These are phyloP conservation scores for Ananas comosus DNA, from an alignment of 176 grass and related monocot genomes.

Conservation along the genomic window DNA sequence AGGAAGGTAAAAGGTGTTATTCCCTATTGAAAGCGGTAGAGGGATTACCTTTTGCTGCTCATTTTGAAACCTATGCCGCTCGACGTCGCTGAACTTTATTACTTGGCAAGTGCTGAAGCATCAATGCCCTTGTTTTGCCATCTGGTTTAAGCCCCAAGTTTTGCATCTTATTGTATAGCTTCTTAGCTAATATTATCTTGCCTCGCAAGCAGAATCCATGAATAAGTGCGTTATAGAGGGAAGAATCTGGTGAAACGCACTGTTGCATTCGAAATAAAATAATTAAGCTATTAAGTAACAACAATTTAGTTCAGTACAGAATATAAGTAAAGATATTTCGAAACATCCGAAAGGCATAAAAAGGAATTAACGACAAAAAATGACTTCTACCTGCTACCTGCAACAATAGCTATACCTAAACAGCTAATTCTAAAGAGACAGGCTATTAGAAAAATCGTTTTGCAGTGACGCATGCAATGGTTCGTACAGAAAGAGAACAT, in stretches of 20 bases:
- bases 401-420: no score
- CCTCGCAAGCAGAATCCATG: conserved; percentile 70
- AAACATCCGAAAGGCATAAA: background rate
- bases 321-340: background rate
- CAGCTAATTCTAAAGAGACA: no score
- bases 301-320: background rate
- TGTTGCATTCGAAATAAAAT: conserved; percentile 18
- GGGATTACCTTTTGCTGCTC: background rate
- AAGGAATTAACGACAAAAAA: no score
- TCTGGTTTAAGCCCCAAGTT: conserved; percentile 59
- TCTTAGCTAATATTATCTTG: conserved; percentile 48
- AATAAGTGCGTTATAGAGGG: conserved; percentile 59
- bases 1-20: no score
- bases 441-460: no score
- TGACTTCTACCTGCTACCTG: no score
- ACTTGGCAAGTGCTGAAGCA: conserved; percentile 52
- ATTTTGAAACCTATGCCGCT: background rate
- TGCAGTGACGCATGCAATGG: no score
- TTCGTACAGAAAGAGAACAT: no score
- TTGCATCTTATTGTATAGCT: conserved; percentile 46
- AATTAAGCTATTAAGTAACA: background rate
- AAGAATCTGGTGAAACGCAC: conserved; percentile 44
- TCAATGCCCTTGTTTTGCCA: conserved; percentile 62
- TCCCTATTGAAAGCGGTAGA: background rate
- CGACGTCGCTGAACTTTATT: background rate